Base-by-base conservation (phyloP, 768 basidiomycete species). In the Psilocybe cubensis region DNA sequence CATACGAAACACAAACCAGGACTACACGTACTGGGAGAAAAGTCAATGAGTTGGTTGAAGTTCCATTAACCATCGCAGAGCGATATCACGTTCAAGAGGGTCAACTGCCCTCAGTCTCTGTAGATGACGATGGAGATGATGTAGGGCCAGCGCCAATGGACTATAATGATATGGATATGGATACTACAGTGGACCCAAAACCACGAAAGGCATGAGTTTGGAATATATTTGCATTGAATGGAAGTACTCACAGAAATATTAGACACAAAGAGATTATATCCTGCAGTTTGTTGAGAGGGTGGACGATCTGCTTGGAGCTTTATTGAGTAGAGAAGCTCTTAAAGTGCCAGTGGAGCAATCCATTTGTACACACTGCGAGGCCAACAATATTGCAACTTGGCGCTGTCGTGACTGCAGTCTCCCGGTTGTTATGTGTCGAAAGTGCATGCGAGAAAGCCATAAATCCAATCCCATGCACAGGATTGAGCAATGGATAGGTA, bases 341-440 rank as follows among this genome's bases (percentile, higher is more conserved):
- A 20, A 1, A 50, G 56, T 27, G 12, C 7, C 12, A 14, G 43
- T 1, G 50, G 56, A 31, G 3, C 7, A 21, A 9, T 7, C 1
- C 4, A 29, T 2, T 23, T 49, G 59, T 17, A 27, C 52, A 51
- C 55, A 9, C 4, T 55, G 21, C n/a, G n/a, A n/a, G n/a, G n/a
- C n/a, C n/a, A n/a, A n/a, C n/a, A n/a, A n/a, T n/a, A n/a, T n/a
- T n/a, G n/a, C n/a, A n/a, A n/a, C n/a, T n/a, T 52, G 62, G 62
- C 28, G 51, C 12, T 58, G 57, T 17, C 35, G 27, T 2, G 57
- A 58, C n/a, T 58, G 57, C 27, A 14, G 1, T 2, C 21, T 57
- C 3, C 17, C 49, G 5, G 12, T 14, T 0, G 14, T 31, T 2
- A 14, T 25, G 10, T 58, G 57, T 25, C 52, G 51, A 14, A 8